Percentiles rank a stretch among this genome's conserved stretches.
These are phyloP conservation scores for Tilletia walkeri DNA, from an alignment of 1,284 basidiomycete species.

Conservation along the genomic window DNA sequence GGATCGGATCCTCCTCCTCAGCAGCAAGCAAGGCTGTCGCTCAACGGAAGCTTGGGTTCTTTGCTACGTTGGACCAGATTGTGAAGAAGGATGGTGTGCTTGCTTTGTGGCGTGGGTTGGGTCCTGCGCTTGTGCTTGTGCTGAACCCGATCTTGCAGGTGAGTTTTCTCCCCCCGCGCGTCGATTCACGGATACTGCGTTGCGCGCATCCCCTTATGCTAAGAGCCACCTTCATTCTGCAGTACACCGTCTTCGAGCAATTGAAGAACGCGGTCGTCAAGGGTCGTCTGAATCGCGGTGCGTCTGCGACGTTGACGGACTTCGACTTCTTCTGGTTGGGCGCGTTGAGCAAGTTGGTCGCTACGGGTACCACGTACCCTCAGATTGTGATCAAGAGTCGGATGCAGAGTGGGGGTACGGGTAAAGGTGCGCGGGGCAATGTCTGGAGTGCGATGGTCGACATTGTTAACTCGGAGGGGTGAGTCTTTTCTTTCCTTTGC, in stretches of 20 bases:
- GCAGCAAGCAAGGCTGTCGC: constrained; percentile 24
- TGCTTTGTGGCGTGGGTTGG: constrained; percentile 92
- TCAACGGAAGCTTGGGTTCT: constrained; percentile 39
- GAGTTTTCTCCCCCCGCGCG: constrained; percentile 18
- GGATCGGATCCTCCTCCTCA: neutral
- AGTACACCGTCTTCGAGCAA: constrained; percentile 55
- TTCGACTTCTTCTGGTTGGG: constrained; percentile 55
- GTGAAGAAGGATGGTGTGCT: constrained; percentile 72
- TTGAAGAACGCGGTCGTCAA: constrained; percentile 52
- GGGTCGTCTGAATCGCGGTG: constrained; percentile 32
- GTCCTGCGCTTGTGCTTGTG: constrained; percentile 87
- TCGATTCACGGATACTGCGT: no score
- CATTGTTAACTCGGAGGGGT: constrained; percentile 48
- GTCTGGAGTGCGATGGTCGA: constrained; percentile 55
- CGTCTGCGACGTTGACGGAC: constrained; percentile 38
- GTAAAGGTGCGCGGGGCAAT: constrained; percentile 38
- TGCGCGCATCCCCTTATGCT: no score
- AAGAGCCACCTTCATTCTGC: neutral
- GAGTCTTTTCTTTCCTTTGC: neutral
- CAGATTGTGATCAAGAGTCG: constrained; percentile 56
- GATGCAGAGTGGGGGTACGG: constrained; percentile 47
- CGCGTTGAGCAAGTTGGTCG: constrained; percentile 51
- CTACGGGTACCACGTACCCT: constrained; percentile 53
- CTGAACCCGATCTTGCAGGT: constrained; percentile 84
- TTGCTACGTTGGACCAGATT: constrained; percentile 72